These are phyloP conservation scores for Laguncularia racemosa DNA, from an alignment of 345 rosid species.

Conservation along the genomic window DNA sequence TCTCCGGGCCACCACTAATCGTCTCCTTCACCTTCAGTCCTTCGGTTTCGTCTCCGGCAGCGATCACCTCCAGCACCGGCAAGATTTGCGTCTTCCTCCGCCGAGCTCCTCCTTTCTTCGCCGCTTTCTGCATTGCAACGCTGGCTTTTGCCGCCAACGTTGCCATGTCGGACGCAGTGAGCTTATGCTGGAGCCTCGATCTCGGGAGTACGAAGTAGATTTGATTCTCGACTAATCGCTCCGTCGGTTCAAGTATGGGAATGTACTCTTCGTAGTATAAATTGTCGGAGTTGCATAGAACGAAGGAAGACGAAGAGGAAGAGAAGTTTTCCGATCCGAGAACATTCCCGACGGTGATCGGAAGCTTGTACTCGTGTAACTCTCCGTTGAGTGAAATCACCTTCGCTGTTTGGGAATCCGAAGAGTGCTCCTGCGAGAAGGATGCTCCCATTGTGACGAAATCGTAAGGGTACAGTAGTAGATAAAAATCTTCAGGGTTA, in stretches of 20 bases:
- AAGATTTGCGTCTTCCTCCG: constrained; percentile 4
- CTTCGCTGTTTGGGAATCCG: constrained; percentile 7
- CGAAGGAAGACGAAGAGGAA: constrained; percentile 4
- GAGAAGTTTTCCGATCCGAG: constrained; percentile 12
- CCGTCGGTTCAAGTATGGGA: constrained; percentile 14
- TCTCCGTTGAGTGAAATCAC: constrained; percentile 17
- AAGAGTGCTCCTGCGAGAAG: constrained; percentile 8
- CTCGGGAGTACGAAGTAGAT: constrained; percentile 25
- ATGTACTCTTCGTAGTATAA: constrained; percentile 21
- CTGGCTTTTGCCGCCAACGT: constrained; percentile 30
- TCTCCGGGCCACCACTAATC: constrained; percentile 4
- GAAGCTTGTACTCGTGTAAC: constrained; percentile 13
- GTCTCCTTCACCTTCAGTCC: neutral
- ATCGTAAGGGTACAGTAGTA: neutral
- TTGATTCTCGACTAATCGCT: constrained; percentile 13
- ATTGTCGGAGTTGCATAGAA: constrained; percentile 24
- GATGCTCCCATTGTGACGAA: constrained; percentile 7
- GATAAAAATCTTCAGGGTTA: too few relatives aligned
- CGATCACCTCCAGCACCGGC: constrained; percentile 8
- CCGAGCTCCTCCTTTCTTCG: neutral
- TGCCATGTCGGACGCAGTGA: constrained; percentile 25
- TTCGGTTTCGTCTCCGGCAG: neutral
- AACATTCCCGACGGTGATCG: constrained; percentile 18
- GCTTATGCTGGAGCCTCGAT: constrained; percentile 12
- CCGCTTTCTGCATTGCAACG: constrained; percentile 15